Conservation (phyloP, 2,329 filamentous ascomycete species). For the Aspergillus quadricinctus region DNA sequence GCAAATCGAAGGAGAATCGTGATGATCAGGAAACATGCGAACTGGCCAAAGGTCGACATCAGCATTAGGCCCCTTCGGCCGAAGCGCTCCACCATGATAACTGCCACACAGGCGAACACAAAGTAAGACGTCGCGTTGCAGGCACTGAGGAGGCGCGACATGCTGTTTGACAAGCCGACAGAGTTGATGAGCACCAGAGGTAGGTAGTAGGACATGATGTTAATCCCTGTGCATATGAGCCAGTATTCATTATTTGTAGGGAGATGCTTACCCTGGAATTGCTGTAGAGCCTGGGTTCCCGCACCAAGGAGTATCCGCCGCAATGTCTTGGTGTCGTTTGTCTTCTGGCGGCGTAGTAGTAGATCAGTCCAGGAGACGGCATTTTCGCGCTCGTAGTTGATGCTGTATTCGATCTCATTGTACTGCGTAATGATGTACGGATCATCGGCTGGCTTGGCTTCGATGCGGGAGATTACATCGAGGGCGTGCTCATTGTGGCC, state of each 20-base stretch:
- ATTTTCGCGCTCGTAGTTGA: slow-evolving; percentile 49
- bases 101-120: slow-evolving; percentile 44
- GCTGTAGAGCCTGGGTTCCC: slow-evolving; percentile 52
- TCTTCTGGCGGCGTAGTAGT: slow-evolving; percentile 45
- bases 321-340: slow-evolving; percentile 44
- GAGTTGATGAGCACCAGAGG: slow-evolving; percentile 57
- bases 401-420: slow-evolving; percentile 46
- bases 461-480: slow-evolving; percentile 47
- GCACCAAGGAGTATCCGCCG: slow-evolving; percentile 50
- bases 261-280: slow-evolving; percentile 27
- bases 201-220: slow-evolving; percentile 45
- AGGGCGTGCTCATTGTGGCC: slow-evolving; percentile 45
- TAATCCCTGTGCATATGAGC: slow-evolving; percentile 23
- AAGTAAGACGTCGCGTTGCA: slow-evolving; percentile 51
- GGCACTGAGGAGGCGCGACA: slow-evolving; percentile 53
- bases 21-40: slow-evolving; percentile 50
- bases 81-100: slow-evolving; percentile 48
- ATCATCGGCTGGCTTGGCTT: slow-evolving; percentile 42
- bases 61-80: slow-evolving; percentile 57
- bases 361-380: slow-evolving; percentile 46
- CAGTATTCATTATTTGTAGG: too few species aligned
- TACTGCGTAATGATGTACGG: slow-evolving; percentile 43
- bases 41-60: slow-evolving; percentile 48
- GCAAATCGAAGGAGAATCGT: slow-evolving; percentile 47
- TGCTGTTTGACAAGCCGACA: slow-evolving; percentile 50